Evolutionary conservation across 2,329 filamentous ascomycete species (phyloP), one percentile per base, ranked within the genome.

Genomic region (Colletotrichum camelliae): DNA sequence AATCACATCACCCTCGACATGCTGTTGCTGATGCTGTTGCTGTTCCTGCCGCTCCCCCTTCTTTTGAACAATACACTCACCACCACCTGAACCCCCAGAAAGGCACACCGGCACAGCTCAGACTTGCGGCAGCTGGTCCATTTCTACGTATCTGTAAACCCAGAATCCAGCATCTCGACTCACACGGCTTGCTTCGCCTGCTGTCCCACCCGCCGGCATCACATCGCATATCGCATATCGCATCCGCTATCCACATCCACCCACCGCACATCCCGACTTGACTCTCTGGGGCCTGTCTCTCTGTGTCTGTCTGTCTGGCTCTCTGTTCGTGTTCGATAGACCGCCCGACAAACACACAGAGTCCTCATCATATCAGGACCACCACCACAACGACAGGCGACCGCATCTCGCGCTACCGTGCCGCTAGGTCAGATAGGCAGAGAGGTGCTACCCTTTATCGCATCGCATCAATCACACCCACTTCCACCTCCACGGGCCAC

Each of bases 391-490:
- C 62, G 29, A 24, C 62, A 65, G 16, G 66, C n/a, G 31, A 33
- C 62, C 58, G 65, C 29, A 71, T 37, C 58, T 70, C 43, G 43
- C 62, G 69, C 62, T 66, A 72, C 61, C 24, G 60, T 52, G 62
- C 60, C 69, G 16, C 69, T 43, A 72, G 39, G 29, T 39, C 8
- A 60, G 35, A 67, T n/a, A 52, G 43, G n/a, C 43, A 52, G 43
- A 13, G 67, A 73, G 65, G 70, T 73, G 65, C 61, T 77, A 71
- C 57, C 67, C 72, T 73, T 75, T 76, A 76, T 77, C 75, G 72
- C 67, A 72, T 69, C 73, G 60, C 60, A 66, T 71, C 60, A 37
- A 66, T 48, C 60, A 61, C 27, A 61, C 48, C 37, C 60, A 52
- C 67, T 61, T 35, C 37, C 60, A 52, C 67, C 37, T 35, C 57